phyloP scores from a whole-genome alignment of 108 stramenopile species.

The Conticribra weissflogii region DNA sequence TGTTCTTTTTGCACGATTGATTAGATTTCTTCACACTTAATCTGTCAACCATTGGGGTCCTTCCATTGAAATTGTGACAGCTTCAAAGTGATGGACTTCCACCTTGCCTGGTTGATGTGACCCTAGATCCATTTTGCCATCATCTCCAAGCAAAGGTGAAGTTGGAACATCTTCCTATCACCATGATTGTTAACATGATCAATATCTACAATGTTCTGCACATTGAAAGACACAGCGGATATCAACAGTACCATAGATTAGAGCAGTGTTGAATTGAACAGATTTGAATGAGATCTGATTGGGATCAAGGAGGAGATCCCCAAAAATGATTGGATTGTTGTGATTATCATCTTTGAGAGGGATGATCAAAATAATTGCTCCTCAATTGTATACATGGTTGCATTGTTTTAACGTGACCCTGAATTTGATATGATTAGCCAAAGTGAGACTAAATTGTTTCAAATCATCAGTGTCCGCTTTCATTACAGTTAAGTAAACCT shows the following conservation, averaged over 20 bases:
- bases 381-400: background rate
- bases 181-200: background rate
- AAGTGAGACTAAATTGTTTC: background rate
- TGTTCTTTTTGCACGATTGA: no score
- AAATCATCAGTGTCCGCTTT: background rate
- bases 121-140: background rate
- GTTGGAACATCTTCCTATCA: background rate
- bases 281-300: background rate
- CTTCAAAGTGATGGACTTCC: background rate
- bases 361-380: background rate
- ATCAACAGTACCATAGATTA: background rate
- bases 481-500: background rate
- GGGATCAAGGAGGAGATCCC: background rate
- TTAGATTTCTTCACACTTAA: no score
- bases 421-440: background rate
- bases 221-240: background rate
- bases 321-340: background rate
- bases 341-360: background rate
- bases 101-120: background rate
- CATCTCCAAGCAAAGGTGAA: background rate
- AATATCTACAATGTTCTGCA: background rate
- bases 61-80: background rate
- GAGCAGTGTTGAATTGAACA: background rate
- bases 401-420: background rate
- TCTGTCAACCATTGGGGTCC: background rate